Percentiles rank a stretch among this genome's conserved stretches.
These are phyloP conservation scores for Allomyces macrogynus DNA, from an alignment of 192 early-diverging fungal genomes.

Conservation along the genomic window DNA sequence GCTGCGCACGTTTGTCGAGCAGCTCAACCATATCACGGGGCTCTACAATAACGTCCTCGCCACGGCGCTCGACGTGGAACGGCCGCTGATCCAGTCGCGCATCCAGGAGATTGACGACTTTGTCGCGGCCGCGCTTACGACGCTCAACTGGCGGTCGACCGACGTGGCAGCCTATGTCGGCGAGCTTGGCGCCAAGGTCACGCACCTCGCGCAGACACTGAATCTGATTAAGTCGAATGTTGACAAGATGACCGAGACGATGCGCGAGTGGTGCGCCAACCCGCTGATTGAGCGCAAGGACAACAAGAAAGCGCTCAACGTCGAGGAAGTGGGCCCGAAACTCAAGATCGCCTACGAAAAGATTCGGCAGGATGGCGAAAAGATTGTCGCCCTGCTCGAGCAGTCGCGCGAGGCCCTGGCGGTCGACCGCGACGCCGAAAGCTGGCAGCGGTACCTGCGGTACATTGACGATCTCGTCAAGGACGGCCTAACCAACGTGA, in stretches of 20 bases:
- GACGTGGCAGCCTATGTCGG: conserved; percentile 29
- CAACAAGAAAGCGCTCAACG: conserved; percentile 63
- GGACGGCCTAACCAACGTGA: conserved; percentile 54
- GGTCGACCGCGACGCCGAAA: conserved; percentile 20
- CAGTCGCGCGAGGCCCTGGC: conserved; percentile 22
- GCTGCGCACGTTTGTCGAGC: conserved; percentile 38
- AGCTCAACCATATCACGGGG: conserved; percentile 29
- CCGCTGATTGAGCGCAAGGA: conserved; percentile 81
- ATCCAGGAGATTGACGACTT: conserved; percentile 29
- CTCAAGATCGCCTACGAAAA: conserved; percentile 25
- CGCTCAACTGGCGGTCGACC: conserved; percentile 33
- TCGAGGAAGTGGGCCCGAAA: conserved; percentile 41
- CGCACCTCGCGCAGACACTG: conserved; percentile 30
- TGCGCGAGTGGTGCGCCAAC: conserved; percentile 64
- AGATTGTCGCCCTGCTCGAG: conserved; percentile 22
- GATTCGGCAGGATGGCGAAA: conserved; percentile 29
- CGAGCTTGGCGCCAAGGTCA: conserved; percentile 23
- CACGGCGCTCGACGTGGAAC: conserved; percentile 33
- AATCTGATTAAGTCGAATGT: conserved; percentile 66
- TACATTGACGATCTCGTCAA: conserved; percentile 71
- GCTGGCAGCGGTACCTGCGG: conserved; percentile 26
- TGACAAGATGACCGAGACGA: conserved; percentile 68
- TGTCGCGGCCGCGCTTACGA: conserved; percentile 27
- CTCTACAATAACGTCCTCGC: conserved; percentile 35
- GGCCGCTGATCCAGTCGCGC: conserved; percentile 29